Evolutionary conservation across 2,329 filamentous ascomycete genomes (phyloP), one percentile per base, ranked within the genome.

Genomic region (Colletotrichum liaoningense): DNA sequence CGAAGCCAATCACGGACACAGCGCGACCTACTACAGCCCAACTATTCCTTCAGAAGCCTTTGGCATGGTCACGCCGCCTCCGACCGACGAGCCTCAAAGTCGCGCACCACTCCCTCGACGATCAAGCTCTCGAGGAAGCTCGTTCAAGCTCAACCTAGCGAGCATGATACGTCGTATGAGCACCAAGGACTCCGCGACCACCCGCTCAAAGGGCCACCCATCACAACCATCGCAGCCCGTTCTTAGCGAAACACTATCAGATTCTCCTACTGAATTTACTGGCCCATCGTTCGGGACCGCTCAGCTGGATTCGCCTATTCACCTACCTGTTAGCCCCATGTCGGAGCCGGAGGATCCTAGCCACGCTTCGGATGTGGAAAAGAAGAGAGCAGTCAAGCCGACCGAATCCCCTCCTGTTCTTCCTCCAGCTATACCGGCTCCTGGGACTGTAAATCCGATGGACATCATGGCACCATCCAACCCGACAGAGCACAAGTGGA

Each of bases 391-490:
- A 5, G 26, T 9, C 14, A 58, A 67, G 33, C 56, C 56, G 24
- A 46, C 28, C 9, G 68, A 68, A n/a, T 73, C 64, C 26, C 74
- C 73, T 6, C 69, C 65, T 8, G 46, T 62, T 79, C 79, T 24
- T 79, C 81, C 57, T 79, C 83, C 14, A 67, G 70, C 5, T 76
- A 82, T 60, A 81, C 86, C 46, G 12, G 81, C 83, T 1, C 84
- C 84, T 3, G 86, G 85, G 42, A 89, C 87, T 4, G 86, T 87
- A 11, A 89, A 88, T 54, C 87, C 87, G 0, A 88, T 88, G 84
- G 86, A 88, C 62, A 85, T 89, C 35, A 88, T 88, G 87, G 85
- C 83, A 5, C 82, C 83, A 0, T 82, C 81, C 14, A 84, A 81
- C 52, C 76, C 78, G 9, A 77, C 79, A 33, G 83, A 84, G 73